phyloP scores from a whole-genome alignment of 2,329 filamentous ascomycete genomes.

The Penicillium concentricum region DNA sequence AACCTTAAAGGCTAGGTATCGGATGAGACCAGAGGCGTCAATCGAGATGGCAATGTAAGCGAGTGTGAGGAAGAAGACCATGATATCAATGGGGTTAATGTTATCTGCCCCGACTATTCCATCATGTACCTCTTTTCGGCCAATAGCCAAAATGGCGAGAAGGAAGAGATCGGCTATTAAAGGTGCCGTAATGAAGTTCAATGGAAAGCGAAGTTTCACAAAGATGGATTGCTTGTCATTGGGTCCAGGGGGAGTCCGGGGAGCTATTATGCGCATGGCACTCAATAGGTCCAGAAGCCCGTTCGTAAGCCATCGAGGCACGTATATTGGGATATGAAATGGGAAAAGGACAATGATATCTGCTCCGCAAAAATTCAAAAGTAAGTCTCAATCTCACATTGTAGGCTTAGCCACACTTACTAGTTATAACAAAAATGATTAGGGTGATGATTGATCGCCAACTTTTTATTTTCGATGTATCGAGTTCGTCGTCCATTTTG shows the following conservation, averaged over 20 bases:
- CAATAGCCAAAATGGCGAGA: slow-evolving; percentile 68
- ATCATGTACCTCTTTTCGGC: slow-evolving; percentile 63
- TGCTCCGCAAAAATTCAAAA: slow-evolving; percentile 31
- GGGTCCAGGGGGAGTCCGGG: slow-evolving; percentile 29
- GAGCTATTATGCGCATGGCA: slow-evolving; percentile 54
- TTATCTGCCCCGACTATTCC: slow-evolving; percentile 65
- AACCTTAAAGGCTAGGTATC: slow-evolving; percentile 69
- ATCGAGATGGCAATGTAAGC: slow-evolving; percentile 78
- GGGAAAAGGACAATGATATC: slow-evolving; percentile 69
- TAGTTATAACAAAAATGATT: slow-evolving; percentile 67
- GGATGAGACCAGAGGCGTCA: slow-evolving; percentile 70
- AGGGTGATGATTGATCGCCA: slow-evolving; percentile 72
- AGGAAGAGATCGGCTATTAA: slow-evolving; percentile 70
- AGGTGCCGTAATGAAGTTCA: slow-evolving; percentile 71
- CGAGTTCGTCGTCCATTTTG: slow-evolving; percentile 37
- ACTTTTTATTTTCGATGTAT: slow-evolving; percentile 58
- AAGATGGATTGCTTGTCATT: slow-evolving; percentile 39
- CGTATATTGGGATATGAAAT: slow-evolving; percentile 62
- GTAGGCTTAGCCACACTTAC: slow-evolving; percentile 49
- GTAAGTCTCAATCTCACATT: background rate
- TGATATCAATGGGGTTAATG: slow-evolving; percentile 70
- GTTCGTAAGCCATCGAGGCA: slow-evolving; percentile 55
- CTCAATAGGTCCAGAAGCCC: slow-evolving; percentile 47
- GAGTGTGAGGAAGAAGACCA: slow-evolving; percentile 70
- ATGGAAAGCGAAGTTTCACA: slow-evolving; percentile 57